Evolutionary conservation across 495 filamentous ascomycete genomes (phyloP).

Genomic region (Daldinia loculata): DNA sequence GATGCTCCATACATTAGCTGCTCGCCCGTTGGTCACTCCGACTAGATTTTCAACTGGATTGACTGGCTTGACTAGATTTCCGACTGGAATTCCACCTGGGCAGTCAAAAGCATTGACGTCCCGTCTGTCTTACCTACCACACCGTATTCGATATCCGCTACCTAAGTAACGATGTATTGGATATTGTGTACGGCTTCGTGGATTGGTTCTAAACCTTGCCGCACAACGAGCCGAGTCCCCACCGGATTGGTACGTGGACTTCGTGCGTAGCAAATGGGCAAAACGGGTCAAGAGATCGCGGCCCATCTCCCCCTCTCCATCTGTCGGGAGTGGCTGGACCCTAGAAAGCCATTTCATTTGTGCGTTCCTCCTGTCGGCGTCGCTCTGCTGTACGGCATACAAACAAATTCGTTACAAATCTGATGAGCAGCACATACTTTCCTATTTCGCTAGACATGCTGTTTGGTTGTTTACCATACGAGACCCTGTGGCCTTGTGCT

Average conservation of each 20-base stretch:
- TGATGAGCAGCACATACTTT: neutral
- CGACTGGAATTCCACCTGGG: conserved; percentile 5
- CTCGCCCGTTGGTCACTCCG: conserved; percentile 1
- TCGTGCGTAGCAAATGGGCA: conserved; percentile 19
- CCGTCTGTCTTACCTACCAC: conserved; percentile 35
- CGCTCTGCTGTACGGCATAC: conserved; percentile 7
- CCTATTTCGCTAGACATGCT: neutral
- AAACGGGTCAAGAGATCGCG: conserved; percentile 17
- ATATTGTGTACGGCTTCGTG: neutral
- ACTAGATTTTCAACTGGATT: neutral
- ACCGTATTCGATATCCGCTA: conserved; percentile 21
- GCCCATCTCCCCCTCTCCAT: conserved; percentile 20
- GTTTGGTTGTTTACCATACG: neutral
- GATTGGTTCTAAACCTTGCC: conserved; percentile 38
- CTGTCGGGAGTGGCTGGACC: conserved; percentile 15
- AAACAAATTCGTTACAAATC: conserved; percentile 9
- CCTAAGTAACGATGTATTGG: neutral
- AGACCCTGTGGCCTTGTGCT: neutral
- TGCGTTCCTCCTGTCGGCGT: conserved; percentile 13
- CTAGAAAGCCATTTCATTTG: conserved; percentile 29
- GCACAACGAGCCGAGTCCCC: conserved; percentile 33
- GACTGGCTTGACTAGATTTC: no score
- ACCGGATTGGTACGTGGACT: conserved; percentile 31
- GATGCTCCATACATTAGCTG: conserved; percentile 19
- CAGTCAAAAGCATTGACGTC: conserved; percentile 16